phyloP scores from a whole-genome alignment of 1,284 basidiomycete species.

The Trichosporon sp. region DNA sequence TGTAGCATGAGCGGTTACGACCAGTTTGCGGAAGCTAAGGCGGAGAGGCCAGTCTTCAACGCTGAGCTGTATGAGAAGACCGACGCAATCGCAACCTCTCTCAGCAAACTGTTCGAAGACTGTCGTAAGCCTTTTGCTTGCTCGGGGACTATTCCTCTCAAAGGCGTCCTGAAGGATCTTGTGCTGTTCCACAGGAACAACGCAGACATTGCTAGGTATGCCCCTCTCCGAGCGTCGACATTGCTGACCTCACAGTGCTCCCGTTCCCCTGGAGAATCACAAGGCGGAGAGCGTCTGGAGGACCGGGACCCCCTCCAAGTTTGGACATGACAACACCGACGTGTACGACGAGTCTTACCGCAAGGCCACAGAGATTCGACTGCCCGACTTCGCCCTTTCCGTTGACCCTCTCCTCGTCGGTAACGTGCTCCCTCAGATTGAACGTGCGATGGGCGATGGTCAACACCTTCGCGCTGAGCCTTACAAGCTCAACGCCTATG shows the following conservation, averaged over 20 bases:
- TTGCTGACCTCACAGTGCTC: not conserved
- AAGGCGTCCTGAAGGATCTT: not conserved
- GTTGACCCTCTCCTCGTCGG: slow-evolving; percentile 13
- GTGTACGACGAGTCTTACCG: slow-evolving; percentile 22
- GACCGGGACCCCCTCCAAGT: no score
- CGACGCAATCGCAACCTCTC: not conserved
- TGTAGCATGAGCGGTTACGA: not conserved
- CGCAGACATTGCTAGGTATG: not conserved
- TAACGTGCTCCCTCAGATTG: slow-evolving; percentile 11
- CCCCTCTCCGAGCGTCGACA: not conserved
- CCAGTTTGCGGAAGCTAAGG: not conserved
- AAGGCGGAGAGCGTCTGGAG: not conserved
- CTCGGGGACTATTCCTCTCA: not conserved
- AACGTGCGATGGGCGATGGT: not conserved
- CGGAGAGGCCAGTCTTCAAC: not conserved
- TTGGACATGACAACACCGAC: no score
- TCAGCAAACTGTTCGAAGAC: not conserved
- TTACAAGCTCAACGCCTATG: slow-evolving; percentile 8
- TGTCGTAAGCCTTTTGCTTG: not conserved
- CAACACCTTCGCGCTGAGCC: slow-evolving; percentile 9
- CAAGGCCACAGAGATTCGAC: slow-evolving; percentile 23
- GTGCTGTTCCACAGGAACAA: not conserved
- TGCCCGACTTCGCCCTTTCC: slow-evolving; percentile 19
- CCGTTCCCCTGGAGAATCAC: not conserved
- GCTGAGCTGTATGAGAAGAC: not conserved